These are phyloP conservation scores for Protomyces macrosporus DNA, from an alignment of 1,139 yeast species.

Conservation along the genomic window DNA sequence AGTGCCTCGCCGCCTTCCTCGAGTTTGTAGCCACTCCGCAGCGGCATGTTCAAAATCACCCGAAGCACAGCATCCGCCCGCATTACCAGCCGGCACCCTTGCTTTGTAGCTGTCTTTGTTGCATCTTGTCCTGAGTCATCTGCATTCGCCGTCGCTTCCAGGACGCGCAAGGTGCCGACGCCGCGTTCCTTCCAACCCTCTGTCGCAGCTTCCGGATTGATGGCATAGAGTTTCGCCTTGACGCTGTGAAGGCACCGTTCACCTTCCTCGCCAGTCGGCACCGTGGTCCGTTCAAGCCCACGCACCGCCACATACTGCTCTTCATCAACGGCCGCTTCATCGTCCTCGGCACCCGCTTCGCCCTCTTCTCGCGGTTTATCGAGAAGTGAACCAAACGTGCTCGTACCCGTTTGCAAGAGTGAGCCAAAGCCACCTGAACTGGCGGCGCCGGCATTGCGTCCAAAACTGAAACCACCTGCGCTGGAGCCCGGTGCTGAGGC, in stretches of 20 bases:
- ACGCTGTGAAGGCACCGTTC: constrained; percentile 66
- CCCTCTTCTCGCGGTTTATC: neutral
- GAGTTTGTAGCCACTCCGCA: constrained; percentile 35
- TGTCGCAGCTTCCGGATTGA: constrained; percentile 46
- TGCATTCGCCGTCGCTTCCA: constrained; percentile 36
- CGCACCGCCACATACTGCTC: constrained; percentile 23
- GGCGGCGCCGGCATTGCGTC: neutral
- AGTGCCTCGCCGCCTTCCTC: constrained; percentile 22
- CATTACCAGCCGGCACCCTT: constrained; percentile 50
- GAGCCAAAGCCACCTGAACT: neutral
- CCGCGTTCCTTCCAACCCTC: constrained; percentile 98
- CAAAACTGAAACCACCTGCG: neutral
- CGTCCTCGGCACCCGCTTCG: neutral
- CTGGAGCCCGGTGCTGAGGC: neutral
- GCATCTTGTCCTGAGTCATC: neutral
- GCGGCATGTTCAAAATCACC: constrained; percentile 71
- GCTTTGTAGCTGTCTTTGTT: neutral
- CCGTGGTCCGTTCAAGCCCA: constrained; percentile 9
- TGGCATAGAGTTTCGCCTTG: constrained; percentile 73
- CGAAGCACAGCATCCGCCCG: constrained; percentile 81
- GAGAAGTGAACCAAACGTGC: neutral
- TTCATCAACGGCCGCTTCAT: constrained; percentile 6
- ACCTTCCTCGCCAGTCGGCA: constrained; percentile 77
- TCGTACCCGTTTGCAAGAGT: neutral
- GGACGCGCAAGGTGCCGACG: constrained; percentile 72